Conservation (phyloP, 2,329 filamentous ascomycete species). For the Penicillium rolfsii region DNA sequence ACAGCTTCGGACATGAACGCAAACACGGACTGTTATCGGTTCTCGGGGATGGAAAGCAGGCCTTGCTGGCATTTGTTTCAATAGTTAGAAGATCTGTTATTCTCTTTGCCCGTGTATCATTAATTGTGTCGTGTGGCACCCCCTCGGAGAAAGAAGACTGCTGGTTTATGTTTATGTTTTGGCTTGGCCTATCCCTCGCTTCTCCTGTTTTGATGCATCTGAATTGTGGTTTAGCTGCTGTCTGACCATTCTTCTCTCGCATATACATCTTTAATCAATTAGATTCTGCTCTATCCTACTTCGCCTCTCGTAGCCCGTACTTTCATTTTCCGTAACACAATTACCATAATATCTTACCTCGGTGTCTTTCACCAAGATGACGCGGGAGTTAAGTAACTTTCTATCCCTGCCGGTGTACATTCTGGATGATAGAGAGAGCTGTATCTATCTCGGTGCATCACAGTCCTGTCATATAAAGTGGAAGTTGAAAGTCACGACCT, state of each 20-base stretch:
- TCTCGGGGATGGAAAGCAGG: slow-evolving; percentile 24
- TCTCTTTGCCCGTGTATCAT: slow-evolving; percentile 32
- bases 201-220: slow-evolving; percentile 16
- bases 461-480: not conserved
- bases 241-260: slow-evolving; percentile 18
- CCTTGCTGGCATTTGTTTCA: slow-evolving; percentile 14
- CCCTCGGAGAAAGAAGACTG: slow-evolving; percentile 38
- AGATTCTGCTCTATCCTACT: slow-evolving; percentile 9
- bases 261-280: slow-evolving; percentile 26
- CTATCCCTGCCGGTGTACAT: not conserved
- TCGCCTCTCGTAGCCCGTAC: too few relatives aligned
- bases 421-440: not conserved
- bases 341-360: too few relatives aligned
- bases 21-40: slow-evolving; percentile 23
- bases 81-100: slow-evolving; percentile 29
- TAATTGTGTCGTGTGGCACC: slow-evolving; percentile 35
- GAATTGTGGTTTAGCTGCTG: slow-evolving; percentile 20
- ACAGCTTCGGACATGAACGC: slow-evolving; percentile 6
- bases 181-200: slow-evolving; percentile 18
- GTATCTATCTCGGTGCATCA: not conserved
- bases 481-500: not conserved
- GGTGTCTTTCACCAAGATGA: too few relatives aligned
- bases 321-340: too few relatives aligned
- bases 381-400: too few relatives aligned
- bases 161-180: slow-evolving; percentile 26